phyloP scores from a whole-genome alignment of 1,139 yeast genomes.

The Hansenula lynferdii region DNA sequence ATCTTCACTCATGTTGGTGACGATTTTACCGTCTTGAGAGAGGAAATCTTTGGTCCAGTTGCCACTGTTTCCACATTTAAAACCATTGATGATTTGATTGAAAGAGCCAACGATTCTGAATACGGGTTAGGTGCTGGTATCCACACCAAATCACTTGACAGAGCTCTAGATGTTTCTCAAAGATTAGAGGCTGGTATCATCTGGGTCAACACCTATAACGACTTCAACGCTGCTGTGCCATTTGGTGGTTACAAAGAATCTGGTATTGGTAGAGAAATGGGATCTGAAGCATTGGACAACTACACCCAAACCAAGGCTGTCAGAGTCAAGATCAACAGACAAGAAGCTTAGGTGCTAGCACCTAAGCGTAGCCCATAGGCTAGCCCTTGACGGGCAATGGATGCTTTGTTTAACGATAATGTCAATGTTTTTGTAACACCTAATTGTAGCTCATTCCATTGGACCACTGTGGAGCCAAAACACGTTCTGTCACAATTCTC shows the following conservation, averaged over 20 bases:
- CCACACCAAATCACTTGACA: constrained; percentile 60
- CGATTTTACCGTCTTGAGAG: constrained; percentile 65
- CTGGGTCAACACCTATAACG: constrained; percentile 82
- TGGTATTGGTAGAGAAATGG: constrained; percentile 93
- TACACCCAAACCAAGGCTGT: constrained; percentile 82
- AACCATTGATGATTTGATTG: constrained; percentile 65
- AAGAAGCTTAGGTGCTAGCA: no score
- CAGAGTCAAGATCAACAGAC: constrained; percentile 33
- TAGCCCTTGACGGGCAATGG: no score
- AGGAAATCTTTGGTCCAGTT: constrained; percentile 88
- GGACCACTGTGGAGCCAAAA: no score
- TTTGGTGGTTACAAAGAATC: constrained; percentile 85
- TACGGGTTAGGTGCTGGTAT: constrained; percentile 88
- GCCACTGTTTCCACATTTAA: constrained; percentile 70
- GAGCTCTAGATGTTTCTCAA: constrained; percentile 60
- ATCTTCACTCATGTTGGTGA: constrained; percentile 67
- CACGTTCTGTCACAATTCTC: no score
- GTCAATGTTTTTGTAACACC: no score
- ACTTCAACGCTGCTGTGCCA: constrained; percentile 73
- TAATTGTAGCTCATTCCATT: no score
- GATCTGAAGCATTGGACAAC: constrained; percentile 76
- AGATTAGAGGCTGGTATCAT: constrained; percentile 75
- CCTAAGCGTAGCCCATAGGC: no score
- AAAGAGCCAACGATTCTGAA: constrained; percentile 64
- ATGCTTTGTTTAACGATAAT: no score